Evolutionary conservation across 1,284 basidiomycete genomes (phyloP), one percentile per base, ranked within the genome.

Genomic region (Trichosporon coremiiforme): DNA sequence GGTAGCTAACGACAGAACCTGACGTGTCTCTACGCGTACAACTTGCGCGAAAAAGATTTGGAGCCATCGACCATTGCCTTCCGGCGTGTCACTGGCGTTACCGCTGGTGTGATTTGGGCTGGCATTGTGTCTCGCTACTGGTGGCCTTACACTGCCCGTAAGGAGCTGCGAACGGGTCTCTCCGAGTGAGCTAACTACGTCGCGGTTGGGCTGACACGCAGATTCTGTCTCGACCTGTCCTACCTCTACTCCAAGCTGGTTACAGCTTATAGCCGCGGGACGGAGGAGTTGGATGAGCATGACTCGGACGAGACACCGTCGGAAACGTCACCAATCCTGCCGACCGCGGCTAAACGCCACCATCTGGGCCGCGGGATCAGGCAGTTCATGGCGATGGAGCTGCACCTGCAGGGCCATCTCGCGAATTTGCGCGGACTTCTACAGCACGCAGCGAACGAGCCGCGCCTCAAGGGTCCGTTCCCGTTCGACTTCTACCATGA

Each of bases 71-170:
- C 88, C 50, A 89, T 97, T 64, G 95, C 93, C 0, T 85, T 88
- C 60, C 88, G 90, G 76, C 90, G 95, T 67, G 90, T 90, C 0
- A 78, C 90, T 3, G 88, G 94, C 25, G 95, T 99, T n/a, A 90
- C 88, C 0, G 87, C 89, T 6, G 95, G 95, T 15, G 93, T 96
- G 0, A 80, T 95, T 0, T 98, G 93, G 91, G 95, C 94, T 0
- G 88, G 90, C 2, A 82, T 97, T 33, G 89, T 98, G 13, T 95
- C 93, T 6, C 87, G 93, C 64, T 90, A 91, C 73, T 94, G 95
- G 90, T 98, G 95, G 95, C 95, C 96, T 0, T 89, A 92, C 22
- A 95, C 97, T 79, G 95, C 95, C 0, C 86, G 95, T 66, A 86
- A 91, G 35, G 95, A 98, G 83, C 85, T 99, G 2, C 89, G 91